Base-by-base conservation (phyloP, 257 asterid genomes). In the Euphrasia confusa region DNA sequence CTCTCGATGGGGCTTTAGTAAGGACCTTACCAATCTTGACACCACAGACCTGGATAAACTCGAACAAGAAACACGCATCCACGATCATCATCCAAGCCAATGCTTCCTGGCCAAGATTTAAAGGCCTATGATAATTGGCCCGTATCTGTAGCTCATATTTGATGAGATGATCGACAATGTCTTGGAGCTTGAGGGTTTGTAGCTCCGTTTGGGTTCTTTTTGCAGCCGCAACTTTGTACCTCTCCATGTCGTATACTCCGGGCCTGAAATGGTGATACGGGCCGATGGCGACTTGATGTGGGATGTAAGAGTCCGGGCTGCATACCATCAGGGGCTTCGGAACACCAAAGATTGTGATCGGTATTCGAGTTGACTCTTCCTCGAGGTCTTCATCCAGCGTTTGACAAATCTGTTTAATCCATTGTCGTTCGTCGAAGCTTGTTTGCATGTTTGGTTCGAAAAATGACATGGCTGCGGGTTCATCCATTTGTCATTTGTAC, bases 51-150 rank as follows among this genome's bases (percentile, higher is more conserved):
- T 71, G 79, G 10, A 83, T 79, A 48, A 83, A 81, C 62, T 86
- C 90, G n/a, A 79, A 70, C 60, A 86, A 54, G 73, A 86, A 86
- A 33, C 78, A 79, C 1, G 78, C 73, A 15, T 86, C 90, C 18
- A 86, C 68, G 10, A 81, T 86, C 88, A 81, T 73, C 76, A 86
- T 79, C 90, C 90, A 86, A 0, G 85, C 82, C 8, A 86, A 58
- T 1, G 95, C 83, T 49, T 86, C 88, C 2, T 61, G 14, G 3
- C 74, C 72, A 15, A 61, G 50, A 53, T 24, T 44, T 24, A 86
- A 18, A 10, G 80, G 82, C 70, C 72, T 72, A 65, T 83, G 85
- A 7, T 83, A 86, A 35, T 67, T 60, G 37, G 82, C 80, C n/a
- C 95, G 81, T 50, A 81, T 75, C 8, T 75, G 62, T 0, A 61